Base-by-base conservation (phyloP, 208 protist species). In the Porcisia hertigi region DNA sequence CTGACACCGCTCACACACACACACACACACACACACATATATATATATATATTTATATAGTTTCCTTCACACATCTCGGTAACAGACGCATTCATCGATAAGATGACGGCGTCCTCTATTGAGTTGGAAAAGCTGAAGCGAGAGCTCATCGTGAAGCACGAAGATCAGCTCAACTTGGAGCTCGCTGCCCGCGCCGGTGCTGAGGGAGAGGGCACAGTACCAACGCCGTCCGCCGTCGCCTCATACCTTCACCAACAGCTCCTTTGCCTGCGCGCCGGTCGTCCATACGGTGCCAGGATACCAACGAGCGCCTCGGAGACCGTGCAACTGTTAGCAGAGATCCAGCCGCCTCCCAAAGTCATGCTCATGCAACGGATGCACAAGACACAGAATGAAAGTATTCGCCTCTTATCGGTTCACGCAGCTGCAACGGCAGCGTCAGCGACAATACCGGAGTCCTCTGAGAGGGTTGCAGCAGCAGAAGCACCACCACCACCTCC, bases 221-320 rank as follows among this genome's bases (percentile, higher is more conserved):
- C 39, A 3, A 23, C 20, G 34, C 12, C 23, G 25, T 75, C 34
- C 49, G 12, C 76, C 16, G 39, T 41, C 2, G 39, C 79, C 16
- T 82, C 84, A 4, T 82, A 85, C 39, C 67, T 84, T 12, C 75
- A 73, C 36, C 87, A 89, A 36, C 85, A 86, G 58, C 71, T 92
- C 12, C 80, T 92, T 11, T 83, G 87, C 25, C 85, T 85, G 30
- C 79, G 85, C n/a, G 79, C 80, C 3, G 70, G 80, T n/a, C 67
- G 59, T 11, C 25, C 53, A 20, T 23, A 64, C 18, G 47, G 73
- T 14, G 53, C 25, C 1, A 57, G 49, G 45, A n/a, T 71, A 20
- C 71, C 71, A 14, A 53, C 59, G 57, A 71, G 39, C 20, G 69
- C 71, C 20, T 58, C 57, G 2, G 79, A 78, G 59, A 71, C 25